Base-by-base conservation (phyloP, 129 eudicot genomes). In the Flaveria linearis region DNA sequence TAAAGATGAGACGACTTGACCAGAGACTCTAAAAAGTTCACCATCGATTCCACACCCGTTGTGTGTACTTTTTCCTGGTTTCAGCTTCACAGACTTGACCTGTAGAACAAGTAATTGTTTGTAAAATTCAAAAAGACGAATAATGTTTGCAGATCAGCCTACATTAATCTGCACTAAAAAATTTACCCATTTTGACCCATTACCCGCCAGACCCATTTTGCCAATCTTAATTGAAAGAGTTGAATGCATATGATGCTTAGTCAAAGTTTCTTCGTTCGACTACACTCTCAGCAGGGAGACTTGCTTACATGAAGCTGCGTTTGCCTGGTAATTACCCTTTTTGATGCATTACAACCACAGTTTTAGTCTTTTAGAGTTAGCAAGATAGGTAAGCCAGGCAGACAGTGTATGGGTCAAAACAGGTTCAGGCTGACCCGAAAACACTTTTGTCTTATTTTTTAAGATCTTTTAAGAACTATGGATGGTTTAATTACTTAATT, bases 41-140 rank as follows among this genome's bases (percentile, higher is more conserved):
- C 98, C 98, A 78, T 93, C 98, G 61, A 93, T 93, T 65, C 98
- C 98, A 85, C 98, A 93, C 7, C 96, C 97, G 28, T 84, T 85
- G 79, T 93, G 92, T 8, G 88, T 80, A 66, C 82, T 86, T 82
- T 90, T 90, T 70, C 96, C 96, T 16, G 97, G 96, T 77, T 93
- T 90, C 36, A 90, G 47, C 80, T 85, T 90, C 73, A 93, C 98
- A 14, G 96, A 88, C 75, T 93, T 93, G 7, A 93, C 98, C 98
- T 92, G 88, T 79, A 86, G 72, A 58, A 15, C 66, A 60, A 60
- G 22, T 69, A 72, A 18, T 14, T 45, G 30, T 62, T 50, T 7
- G 72, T 25, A 51, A 55, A 39, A 17, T 55, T 55, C 26, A 55
- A n/a, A 55, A 17, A 55, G 11, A 15, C 4, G 9, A 50, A 50